These are phyloP conservation scores for Epicoccum sorghinum DNA, from an alignment of 2,329 filamentous ascomycete species.

Conservation along the genomic window DNA sequence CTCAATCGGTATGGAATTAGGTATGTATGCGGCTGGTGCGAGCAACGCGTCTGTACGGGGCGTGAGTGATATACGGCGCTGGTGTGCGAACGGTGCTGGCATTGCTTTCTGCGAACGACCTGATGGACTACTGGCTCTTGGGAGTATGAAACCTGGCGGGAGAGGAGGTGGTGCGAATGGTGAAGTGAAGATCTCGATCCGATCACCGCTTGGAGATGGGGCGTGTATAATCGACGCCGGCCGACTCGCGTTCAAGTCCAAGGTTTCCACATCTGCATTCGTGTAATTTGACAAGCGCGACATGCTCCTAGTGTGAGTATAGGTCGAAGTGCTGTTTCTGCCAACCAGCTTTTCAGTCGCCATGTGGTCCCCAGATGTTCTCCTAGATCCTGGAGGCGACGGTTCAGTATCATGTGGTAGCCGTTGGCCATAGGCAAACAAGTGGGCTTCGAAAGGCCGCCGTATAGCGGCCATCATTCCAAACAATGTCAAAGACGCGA, in stretches of 20 bases:
- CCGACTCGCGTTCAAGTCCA: conserved; percentile 28
- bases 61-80: conserved; percentile 2
- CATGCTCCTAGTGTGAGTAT: conserved; percentile 2
- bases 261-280: conserved; percentile 35
- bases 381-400: conserved; percentile 27
- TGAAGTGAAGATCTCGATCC: conserved; percentile 37
- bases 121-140: conserved; percentile 20
- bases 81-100: conserved; percentile 18
- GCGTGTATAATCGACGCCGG: conserved; percentile 27
- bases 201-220: conserved; percentile 25
- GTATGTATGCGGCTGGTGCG: conserved; percentile 26
- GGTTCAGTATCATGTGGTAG: conserved; percentile 10
- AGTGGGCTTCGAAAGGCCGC: conserved; percentile 47
- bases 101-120: conserved; percentile 19
- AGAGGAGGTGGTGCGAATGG: conserved; percentile 37
- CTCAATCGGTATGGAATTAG: conserved; percentile 33
- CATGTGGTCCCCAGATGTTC: conserved; percentile 21
- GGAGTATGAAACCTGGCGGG: conserved; percentile 27
- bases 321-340: background rate
- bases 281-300: conserved; percentile 27
- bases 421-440: conserved; percentile 36
- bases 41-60: conserved; percentile 25
- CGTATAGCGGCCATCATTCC: conserved; percentile 40
- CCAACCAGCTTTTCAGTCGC: conserved; percentile 22
- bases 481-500: conserved; percentile 42